A percentile compares a stretch with the other conserved stretches of the same genome.
Evolutionary conservation across 129 eudicot species (phyloP).

Genomic region (Lactuca sativa): DNA sequence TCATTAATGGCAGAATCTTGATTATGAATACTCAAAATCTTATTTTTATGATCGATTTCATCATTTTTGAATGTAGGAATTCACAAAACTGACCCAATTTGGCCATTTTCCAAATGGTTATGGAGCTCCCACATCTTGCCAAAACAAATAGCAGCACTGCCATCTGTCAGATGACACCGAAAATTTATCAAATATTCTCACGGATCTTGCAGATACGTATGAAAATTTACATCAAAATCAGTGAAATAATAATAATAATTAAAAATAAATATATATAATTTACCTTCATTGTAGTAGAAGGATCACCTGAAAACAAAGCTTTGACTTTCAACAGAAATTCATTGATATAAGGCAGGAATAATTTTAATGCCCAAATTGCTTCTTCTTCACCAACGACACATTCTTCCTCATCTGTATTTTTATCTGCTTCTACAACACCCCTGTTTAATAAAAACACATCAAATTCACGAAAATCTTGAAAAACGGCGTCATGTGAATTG

Average conservation of each 20-base stretch:
- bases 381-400: conserved; percentile 82
- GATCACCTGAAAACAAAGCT: conserved; percentile 94
- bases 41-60: conserved; percentile 12
- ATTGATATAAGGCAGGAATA: conserved; percentile 73
- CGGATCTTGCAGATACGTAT: conserved; percentile 30
- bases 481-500: conserved; percentile 5
- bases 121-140: conserved; percentile 93
- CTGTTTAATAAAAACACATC: conserved; percentile 34
- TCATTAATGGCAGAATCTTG: conserved; percentile 21
- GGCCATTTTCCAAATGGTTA: conserved; percentile 91
- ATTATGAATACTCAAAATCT: conserved; percentile 11
- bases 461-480: conserved; percentile 8
- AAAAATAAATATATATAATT: not conserved
- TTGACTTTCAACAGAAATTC: conserved; percentile 74
- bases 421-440: conserved; percentile 39
- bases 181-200: conserved; percentile 24
- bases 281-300: conserved; percentile 97
- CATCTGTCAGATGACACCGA: conserved; percentile 51
- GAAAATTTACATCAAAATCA: conserved; percentile 15
- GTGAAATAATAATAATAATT: not conserved
- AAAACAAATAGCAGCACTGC: conserved; percentile 88
- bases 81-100: conserved; percentile 67
- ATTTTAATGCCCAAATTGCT: conserved; percentile 69
- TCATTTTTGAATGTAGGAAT: conserved; percentile 8
- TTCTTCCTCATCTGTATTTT: conserved; percentile 38